These are phyloP conservation scores for Clarireedia paspali DNA, from an alignment of 2,329 filamentous ascomycete species.

Conservation along the genomic window DNA sequence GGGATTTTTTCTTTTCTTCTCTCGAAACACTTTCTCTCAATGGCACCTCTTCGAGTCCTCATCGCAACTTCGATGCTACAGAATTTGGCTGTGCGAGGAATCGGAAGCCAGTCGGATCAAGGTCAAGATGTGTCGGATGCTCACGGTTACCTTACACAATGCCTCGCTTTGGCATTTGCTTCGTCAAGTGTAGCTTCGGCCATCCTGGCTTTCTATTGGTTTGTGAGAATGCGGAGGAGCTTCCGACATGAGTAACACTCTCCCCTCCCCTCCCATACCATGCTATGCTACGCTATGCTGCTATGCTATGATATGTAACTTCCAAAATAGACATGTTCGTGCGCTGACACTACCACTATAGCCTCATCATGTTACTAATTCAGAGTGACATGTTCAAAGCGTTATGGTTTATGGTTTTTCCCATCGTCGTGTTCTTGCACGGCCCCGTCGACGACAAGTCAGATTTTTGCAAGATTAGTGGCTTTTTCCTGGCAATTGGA, in stretches of 20 bases:
- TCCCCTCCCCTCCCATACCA: not conserved
- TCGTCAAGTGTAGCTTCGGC: constrained; percentile 50
- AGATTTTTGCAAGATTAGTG: constrained; percentile 58
- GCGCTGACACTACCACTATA: constrained; percentile 29
- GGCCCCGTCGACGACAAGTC: constrained; percentile 44
- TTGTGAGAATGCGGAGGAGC: constrained; percentile 62
- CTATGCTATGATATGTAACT: not conserved
- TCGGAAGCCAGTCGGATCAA: constrained; percentile 10
- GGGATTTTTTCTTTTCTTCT: not conserved
- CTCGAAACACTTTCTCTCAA: constrained; percentile 3
- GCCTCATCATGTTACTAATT: constrained; percentile 67
- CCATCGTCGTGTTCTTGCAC: constrained; percentile 47
- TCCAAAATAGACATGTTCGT: not conserved
- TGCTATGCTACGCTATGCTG: not conserved
- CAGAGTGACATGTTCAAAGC: constrained; percentile 65
- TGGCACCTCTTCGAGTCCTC: constrained; percentile 20
- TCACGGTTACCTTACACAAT: constrained; percentile 23
- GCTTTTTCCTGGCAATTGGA: constrained; percentile 59
- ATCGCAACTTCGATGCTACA: constrained; percentile 11
- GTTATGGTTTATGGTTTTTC: constrained; percentile 59
- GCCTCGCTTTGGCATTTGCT: constrained; percentile 32
- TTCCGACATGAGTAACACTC: constrained; percentile 62
- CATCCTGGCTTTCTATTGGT: constrained; percentile 59
- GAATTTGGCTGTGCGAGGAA: constrained; percentile 2
- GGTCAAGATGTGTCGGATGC: constrained; percentile 8